Evolutionary conservation across 768 basidiomycete species (phyloP), one percentile per base, ranked within the genome.

Genomic region (Dacryopinax spathularia): DNA sequence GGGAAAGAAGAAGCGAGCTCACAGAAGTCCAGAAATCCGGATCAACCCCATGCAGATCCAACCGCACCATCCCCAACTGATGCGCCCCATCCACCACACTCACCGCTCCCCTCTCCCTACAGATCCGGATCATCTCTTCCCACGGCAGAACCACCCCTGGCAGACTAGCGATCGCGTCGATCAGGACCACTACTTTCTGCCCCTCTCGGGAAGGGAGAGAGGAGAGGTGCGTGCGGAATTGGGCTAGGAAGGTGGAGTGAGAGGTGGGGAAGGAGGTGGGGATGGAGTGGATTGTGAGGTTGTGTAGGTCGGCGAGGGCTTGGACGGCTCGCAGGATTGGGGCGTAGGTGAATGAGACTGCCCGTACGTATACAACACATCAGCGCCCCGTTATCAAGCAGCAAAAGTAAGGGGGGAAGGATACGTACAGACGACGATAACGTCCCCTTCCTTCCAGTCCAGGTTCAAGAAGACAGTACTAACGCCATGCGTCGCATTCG

Each of bases 21-120:
- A 89, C 88, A 34, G 88, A 85, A 25, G 85, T 75, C 84, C 84
- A 90, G 70, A 91, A 89, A 73, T 92, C 90, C 12, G 87, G 87
- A 61, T 78, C 75, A 0, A 73, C 73, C 44, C 76, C 75, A 2
- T 75, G 76, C 18, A 91, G 71, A 69, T 89, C 79, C 63, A 89
- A 77, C 62, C 80, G 73, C 5, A 79, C 68, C 68, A 87, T 87
- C 0, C 89, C 89, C 36, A 91, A 80, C 3, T 82, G 81, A 69
- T 91, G 89, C 5, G 89, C 89, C 1, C 81, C 91, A 68, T 93
- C 91, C 13, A 93, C 73, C n/a, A 92, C 67, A 33, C 80, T 85
- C 72, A 81, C 80, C 0, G 85, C 78, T 0, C 82, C 81, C 37
- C 84, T 82, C 66, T 84, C 79, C 61, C 78, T 76, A 70, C 85